These are phyloP conservation scores for Solanum commersonii DNA, from an alignment of 257 asterid genomes.

Conservation along the genomic window DNA sequence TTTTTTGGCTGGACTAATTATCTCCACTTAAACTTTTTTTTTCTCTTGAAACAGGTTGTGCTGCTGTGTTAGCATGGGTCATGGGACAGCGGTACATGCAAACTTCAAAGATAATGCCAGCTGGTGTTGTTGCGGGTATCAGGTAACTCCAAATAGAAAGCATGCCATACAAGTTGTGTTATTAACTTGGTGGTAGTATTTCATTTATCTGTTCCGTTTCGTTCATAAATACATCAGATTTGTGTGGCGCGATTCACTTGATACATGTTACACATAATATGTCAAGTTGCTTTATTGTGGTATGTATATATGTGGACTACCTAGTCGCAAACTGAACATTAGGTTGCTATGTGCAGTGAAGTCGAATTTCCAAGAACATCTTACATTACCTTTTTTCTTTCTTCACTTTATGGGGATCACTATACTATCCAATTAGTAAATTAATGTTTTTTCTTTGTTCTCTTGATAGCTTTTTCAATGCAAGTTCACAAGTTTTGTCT, in stretches of 20 bases:
- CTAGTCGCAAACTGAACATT: background rate
- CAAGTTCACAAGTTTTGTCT: background rate
- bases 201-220: background rate
- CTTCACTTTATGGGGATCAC: background rate
- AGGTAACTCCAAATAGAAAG: conserved; percentile 36
- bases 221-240: background rate
- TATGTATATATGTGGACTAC: background rate
- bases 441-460: background rate
- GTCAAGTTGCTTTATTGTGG: background rate
- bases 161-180: background rate
- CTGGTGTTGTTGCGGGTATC: conserved; percentile 88
- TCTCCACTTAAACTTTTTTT: background rate
- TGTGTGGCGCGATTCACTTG: background rate
- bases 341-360: background rate
- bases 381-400: background rate
- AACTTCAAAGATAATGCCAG: conserved; percentile 90
- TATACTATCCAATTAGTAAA: background rate
- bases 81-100: conserved; percentile 79
- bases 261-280: background rate
- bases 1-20: background rate
- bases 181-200: background rate
- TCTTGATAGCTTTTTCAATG: background rate
- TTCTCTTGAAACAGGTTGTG: conserved; percentile 39
- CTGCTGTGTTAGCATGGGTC: conserved; percentile 57
- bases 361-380: background rate